A percentile compares a stretch with the other conserved stretches of the same genome.
phyloP scores from a whole-genome alignment of 805 yeast species.

The Metschnikowia lachancei region DNA sequence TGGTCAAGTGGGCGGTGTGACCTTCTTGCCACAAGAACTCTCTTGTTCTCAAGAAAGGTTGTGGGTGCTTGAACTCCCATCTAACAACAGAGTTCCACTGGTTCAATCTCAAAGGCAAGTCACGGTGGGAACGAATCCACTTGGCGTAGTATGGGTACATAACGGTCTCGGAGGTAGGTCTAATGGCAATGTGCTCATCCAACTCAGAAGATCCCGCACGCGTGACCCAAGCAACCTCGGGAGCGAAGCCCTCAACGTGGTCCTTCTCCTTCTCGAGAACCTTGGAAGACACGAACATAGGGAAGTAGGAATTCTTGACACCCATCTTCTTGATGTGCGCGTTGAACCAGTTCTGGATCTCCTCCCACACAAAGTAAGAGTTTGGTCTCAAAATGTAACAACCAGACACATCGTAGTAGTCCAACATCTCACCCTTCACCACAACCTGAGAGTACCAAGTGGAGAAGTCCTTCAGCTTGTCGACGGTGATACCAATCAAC shows the following conservation, averaged over 20 bases:
- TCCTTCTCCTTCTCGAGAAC: constrained; percentile 97
- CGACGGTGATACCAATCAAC: constrained; percentile 92
- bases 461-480: constrained; percentile 87
- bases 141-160: constrained; percentile 99
- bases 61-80: constrained; percentile 99
- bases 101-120: constrained; percentile 90
- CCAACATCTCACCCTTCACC: constrained; percentile 97
- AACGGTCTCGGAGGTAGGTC: constrained; percentile 99
- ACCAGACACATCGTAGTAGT: constrained; percentile 97
- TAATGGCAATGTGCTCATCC: constrained; percentile 97
- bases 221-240: constrained; percentile 99
- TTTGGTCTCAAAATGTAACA: constrained; percentile 97
- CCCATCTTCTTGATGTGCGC: constrained; percentile 78
- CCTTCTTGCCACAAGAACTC: constrained; percentile 99
- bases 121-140: constrained; percentile 98
- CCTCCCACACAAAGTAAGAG: constrained; percentile 93
- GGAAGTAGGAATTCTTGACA: constrained; percentile 94
- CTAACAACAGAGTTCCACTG: constrained; percentile 99
- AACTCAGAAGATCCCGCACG: constrained; percentile 90
- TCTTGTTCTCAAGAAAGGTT: constrained; percentile 97
- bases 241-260: constrained; percentile 98
- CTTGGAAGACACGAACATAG: constrained; percentile 92
- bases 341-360: constrained; percentile 86
- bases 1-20: constrained; percentile 92
- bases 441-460: constrained; percentile 97